Conservation (phyloP, 2,329 filamentous ascomycete species). For the Ophiosphaerella korrae region DNA sequence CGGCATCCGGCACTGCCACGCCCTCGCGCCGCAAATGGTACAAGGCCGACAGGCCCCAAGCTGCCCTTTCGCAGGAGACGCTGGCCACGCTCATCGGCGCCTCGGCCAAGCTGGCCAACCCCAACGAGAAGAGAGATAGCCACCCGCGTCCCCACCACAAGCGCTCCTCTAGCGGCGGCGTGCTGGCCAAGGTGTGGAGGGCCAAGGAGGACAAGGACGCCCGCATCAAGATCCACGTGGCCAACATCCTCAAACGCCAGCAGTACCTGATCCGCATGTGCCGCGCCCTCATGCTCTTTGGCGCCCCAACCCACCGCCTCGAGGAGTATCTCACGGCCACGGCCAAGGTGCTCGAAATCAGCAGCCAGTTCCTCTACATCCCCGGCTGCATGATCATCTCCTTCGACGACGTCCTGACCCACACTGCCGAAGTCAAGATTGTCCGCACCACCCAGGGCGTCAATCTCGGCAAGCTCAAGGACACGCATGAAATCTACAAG, state of each 20-base stretch:
- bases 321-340: constrained; percentile 91
- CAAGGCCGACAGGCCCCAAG: constrained; percentile 25
- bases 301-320: constrained; percentile 86
- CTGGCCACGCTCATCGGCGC: constrained; percentile 38
- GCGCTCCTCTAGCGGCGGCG: constrained; percentile 27
- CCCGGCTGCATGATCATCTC: constrained; percentile 93
- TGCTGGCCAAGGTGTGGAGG: constrained; percentile 34
- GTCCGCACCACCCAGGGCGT: constrained; percentile 72
- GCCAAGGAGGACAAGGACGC: constrained; percentile 55
- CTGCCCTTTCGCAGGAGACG: constrained; percentile 33
- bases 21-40: constrained; percentile 40
- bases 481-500: constrained; percentile 79
- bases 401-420: constrained; percentile 73
- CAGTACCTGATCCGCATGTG: constrained; percentile 86
- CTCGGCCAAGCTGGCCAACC: constrained; percentile 35
- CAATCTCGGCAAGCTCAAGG: constrained; percentile 73
- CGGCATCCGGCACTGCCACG: constrained; percentile 30
- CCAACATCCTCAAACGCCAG: constrained; percentile 75
- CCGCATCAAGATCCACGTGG: constrained; percentile 64
- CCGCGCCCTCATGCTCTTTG: constrained; percentile 83
- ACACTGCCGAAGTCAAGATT: constrained; percentile 79
- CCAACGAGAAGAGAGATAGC: constrained; percentile 25
- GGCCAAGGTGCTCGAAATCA: constrained; percentile 80
- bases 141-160: constrained; percentile 23
- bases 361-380: constrained; percentile 86